These are phyloP conservation scores for Penium margaritaceum DNA, from an alignment of 139 green algal species.

Conservation along the genomic window DNA sequence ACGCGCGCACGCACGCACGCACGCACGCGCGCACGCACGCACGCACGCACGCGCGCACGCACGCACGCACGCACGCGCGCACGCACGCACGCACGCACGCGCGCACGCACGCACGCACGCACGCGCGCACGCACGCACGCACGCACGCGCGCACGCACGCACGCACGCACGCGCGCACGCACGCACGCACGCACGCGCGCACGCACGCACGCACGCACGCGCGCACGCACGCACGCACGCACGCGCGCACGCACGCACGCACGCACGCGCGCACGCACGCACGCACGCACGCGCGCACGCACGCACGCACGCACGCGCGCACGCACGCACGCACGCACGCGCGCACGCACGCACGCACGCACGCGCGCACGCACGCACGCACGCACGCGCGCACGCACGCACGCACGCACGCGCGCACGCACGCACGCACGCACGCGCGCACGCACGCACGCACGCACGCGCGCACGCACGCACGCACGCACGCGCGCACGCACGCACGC, in stretches of 20 bases:
- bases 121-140: too few relatives aligned
- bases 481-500: constrained; percentile 7
- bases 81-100: too few relatives aligned
- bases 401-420: constrained; percentile 9
- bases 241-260: not conserved
- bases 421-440: constrained; percentile 6
- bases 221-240: constrained; percentile 1
- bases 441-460: constrained; percentile 12
- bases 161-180: constrained; percentile 2
- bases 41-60: too few relatives aligned
- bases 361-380: constrained; percentile 7
- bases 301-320: constrained; percentile 9
- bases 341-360: constrained; percentile 4
- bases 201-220: constrained; percentile 8
- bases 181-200: not conserved
- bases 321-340: constrained; percentile 12
- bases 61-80: too few relatives aligned
- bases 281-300: not conserved
- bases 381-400: constrained; percentile 10
- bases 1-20: too few relatives aligned
- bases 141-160: not conserved
- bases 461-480: constrained; percentile 4
- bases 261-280: not conserved
- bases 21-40: too few relatives aligned
- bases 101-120: too few relatives aligned